These are phyloP conservation scores for Quercus bicolor DNA, from an alignment of 306 rosid species.

Conservation along the genomic window DNA sequence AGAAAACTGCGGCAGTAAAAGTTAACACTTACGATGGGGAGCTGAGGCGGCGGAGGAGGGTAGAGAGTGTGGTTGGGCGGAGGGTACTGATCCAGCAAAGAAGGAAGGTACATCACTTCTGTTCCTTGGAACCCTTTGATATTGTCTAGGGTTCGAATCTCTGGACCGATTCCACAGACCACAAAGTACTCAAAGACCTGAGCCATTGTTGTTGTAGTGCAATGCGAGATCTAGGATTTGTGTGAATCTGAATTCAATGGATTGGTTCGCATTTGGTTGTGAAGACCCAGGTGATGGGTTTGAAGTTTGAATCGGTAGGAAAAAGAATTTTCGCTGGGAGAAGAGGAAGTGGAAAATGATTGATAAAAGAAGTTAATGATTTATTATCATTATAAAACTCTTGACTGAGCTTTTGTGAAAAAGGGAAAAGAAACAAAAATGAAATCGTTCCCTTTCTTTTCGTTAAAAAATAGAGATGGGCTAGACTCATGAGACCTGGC, in stretches of 20 bases:
- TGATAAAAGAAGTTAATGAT: background rate
- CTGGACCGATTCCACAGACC: conserved; percentile 96
- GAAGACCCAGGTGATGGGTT: background rate
- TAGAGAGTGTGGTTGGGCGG: conserved; percentile 69
- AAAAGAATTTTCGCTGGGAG: background rate
- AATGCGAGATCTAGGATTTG: background rate
- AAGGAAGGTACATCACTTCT: conserved; percentile 56
- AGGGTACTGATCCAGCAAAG: conserved; percentile 84
- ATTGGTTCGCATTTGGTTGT: background rate
- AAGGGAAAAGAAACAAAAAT: too few relatives aligned
- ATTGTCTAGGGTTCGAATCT: conserved; percentile 82
- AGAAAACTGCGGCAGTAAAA: background rate
- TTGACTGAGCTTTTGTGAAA: too few relatives aligned
- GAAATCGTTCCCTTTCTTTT: too few relatives aligned
- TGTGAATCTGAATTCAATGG: background rate
- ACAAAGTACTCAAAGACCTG: conserved; percentile 94
- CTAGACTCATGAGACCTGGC: too few relatives aligned
- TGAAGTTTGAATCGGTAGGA: background rate
- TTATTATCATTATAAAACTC: too few relatives aligned
- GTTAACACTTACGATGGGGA: conserved; percentile 59
- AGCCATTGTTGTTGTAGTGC: conserved; percentile 50
- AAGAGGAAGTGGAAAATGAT: background rate
- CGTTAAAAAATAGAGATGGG: too few relatives aligned
- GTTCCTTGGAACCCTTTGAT: conserved; percentile 82
- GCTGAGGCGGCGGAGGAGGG: conserved; percentile 99